Conservation (phyloP, 345 rosid genomes). For the Odontarrhena argentea region DNA sequence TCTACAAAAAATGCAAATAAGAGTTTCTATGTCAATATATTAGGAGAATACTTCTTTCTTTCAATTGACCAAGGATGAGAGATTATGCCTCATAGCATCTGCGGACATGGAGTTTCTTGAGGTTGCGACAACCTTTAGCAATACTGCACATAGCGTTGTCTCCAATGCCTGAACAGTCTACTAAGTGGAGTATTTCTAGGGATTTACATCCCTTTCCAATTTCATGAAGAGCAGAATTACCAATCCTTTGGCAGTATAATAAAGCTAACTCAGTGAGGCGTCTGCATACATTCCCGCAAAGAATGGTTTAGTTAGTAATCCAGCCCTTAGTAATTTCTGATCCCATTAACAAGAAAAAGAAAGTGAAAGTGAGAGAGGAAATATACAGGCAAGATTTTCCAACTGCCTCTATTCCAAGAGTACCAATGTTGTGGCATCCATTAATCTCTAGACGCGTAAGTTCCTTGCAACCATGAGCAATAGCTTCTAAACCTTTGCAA, state of each 20-base stretch:
- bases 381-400: conserved; percentile 82
- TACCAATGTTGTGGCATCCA: conserved; percentile 92
- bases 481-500: conserved; percentile 77
- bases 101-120: conserved; percentile 88
- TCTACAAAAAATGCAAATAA: conserved; percentile 41
- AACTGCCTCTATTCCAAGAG: conserved; percentile 73
- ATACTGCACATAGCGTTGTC: conserved; percentile 75
- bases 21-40: conserved; percentile 3
- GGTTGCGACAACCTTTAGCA: conserved; percentile 78
- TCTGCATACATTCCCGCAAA: conserved; percentile 47
- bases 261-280: conserved; percentile 75
- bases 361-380: conserved; percentile 16
- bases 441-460: conserved; percentile 84
- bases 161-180: conserved; percentile 82
- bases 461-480: conserved; percentile 76
- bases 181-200: conserved; percentile 81
- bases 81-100: conserved; percentile 80
- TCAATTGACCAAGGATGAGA: background rate
- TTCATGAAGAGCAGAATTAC: conserved; percentile 65
- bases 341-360: background rate
- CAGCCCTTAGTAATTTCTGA: background rate
- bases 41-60: background rate
- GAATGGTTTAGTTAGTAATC: conserved; percentile 13
- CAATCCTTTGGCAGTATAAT: conserved; percentile 82
- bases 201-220: conserved; percentile 81